These are phyloP conservation scores for Arabis hirsuta DNA, from an alignment of 345 rosid genomes.

Conservation along the genomic window DNA sequence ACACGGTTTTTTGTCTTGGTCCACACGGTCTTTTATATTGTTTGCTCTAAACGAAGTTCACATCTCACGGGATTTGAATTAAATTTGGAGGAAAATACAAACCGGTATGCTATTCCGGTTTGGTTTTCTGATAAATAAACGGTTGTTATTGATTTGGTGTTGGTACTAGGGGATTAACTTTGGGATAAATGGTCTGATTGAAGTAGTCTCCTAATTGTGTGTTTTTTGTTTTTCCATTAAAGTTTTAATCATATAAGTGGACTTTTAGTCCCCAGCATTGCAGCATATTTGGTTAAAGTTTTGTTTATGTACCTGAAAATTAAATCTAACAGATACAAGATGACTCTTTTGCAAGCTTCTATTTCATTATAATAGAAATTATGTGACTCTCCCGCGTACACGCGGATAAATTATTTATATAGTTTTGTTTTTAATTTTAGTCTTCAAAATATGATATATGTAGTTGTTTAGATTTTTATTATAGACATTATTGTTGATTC, in stretches of 20 bases:
- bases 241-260: not conserved
- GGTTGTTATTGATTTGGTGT: too few species aligned
- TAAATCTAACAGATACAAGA: not conserved
- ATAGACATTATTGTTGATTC: too few species aligned
- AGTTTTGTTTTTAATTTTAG: too few species aligned
- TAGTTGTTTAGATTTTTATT: too few species aligned
- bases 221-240: not conserved
- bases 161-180: too few species aligned
- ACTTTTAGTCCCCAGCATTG: not conserved
- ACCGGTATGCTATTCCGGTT: not conserved
- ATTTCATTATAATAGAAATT: not conserved
- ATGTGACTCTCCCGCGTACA: too few species aligned
- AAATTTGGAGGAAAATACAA: not conserved
- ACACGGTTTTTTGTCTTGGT: constrained; percentile 26
- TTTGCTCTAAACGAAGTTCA: constrained; percentile 9
- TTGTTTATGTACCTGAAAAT: not conserved
- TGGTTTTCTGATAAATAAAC: too few species aligned
- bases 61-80: too few species aligned
- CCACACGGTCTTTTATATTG: not conserved
- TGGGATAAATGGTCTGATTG: too few species aligned
- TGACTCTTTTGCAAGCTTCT: not conserved
- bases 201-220: too few species aligned
- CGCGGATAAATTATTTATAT: too few species aligned
- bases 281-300: not conserved
- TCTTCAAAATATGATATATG: too few species aligned